Base-by-base conservation (phyloP, 495 filamentous ascomycete genomes). In the Recurvomyces mirabilis region DNA sequence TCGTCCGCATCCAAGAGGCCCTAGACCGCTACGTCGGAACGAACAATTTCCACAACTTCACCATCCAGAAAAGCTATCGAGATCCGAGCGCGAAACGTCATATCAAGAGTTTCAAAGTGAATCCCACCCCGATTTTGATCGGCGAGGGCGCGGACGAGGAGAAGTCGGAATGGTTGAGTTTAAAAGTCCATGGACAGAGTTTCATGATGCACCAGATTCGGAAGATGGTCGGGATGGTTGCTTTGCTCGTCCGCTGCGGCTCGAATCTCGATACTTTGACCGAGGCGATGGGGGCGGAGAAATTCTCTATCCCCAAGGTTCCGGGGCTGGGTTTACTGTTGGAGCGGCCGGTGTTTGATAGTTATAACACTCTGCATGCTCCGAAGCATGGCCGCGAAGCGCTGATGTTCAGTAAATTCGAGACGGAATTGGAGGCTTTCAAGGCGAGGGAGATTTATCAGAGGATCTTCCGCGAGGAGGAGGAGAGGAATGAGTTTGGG, bases 171-270 rank as follows among this genome's bases (percentile, higher is more conserved):
- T 98, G 91, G 91, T 72, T 98, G 6, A 89, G 82, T 20, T 68
- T 96, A 42, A 93, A 93, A 53, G 85, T 98, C 14, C 93, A 96
- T 62, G 91, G 91, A 0, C 91, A 98, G 64, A 87, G 80, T 46
- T 98, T 98, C 71, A 98, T 98, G 91, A 98, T 98, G 91, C 91
- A 98, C 60, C 91, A 98, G 63, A 98, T 98, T 62, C 82, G 91
- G 47, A 95, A 94, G 64, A 98, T 98, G 91, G 83, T 98, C 13
- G 84, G 81, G 48, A 87, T 96, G 86, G 83, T 78, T 28, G 71
- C 86, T 7, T 73, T 98, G 43, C 67, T 87, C 4, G 79, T 88
- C 2, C 77, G 91, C 31, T 86, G 81, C 61, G 93, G 87, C 32
- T 77, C 78, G 30, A 69, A 77, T 11, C 68, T 78, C 17, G 70